phyloP scores from a whole-genome alignment of 805 yeast genomes.

The Candida taoyuanica region DNA sequence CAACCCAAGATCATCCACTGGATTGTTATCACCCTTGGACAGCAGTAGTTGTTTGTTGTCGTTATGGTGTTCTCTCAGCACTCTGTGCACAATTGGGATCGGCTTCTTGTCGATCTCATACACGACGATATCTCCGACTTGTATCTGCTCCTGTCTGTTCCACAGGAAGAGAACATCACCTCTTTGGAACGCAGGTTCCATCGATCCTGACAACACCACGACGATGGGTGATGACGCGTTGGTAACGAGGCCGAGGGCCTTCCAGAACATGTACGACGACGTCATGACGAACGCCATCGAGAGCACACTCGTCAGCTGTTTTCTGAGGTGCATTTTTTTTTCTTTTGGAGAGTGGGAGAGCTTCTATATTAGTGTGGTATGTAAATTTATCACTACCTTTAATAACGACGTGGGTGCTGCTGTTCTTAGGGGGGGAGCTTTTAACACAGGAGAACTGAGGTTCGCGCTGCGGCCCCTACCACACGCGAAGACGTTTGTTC shows the following conservation, averaged over 20 bases:
- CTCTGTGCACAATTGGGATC: slow-evolving; percentile 97
- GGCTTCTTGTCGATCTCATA: slow-evolving; percentile 74
- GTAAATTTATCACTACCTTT: no score
- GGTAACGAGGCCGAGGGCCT: slow-evolving; percentile 66
- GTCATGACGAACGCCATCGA: slow-evolving; percentile 75
- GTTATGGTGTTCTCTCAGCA: slow-evolving; percentile 74
- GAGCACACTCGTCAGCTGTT: slow-evolving; percentile 59
- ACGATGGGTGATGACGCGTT: slow-evolving; percentile 91
- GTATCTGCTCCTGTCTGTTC: slow-evolving; percentile 66
- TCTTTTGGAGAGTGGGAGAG: not conserved
- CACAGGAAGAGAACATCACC: slow-evolving; percentile 91
- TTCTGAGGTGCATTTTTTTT: slow-evolving; percentile 51
- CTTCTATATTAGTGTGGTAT: no score
- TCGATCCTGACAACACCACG: slow-evolving; percentile 94
- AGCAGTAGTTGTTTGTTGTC: slow-evolving; percentile 59
- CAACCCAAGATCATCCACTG: slow-evolving; percentile 82
- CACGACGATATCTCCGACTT: slow-evolving; percentile 92
- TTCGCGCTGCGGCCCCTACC: no score
- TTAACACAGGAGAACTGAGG: no score
- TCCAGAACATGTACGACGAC: slow-evolving; percentile 91
- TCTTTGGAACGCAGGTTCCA: slow-evolving; percentile 99
- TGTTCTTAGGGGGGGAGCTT: no score
- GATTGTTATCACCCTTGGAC: slow-evolving; percentile 96
- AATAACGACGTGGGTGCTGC: no score
- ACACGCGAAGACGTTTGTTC: no score